Evolutionary conservation across 495 filamentous ascomycete genomes (phyloP), one percentile per base, ranked within the genome.

Genomic region (Xylaria intraflava): DNA sequence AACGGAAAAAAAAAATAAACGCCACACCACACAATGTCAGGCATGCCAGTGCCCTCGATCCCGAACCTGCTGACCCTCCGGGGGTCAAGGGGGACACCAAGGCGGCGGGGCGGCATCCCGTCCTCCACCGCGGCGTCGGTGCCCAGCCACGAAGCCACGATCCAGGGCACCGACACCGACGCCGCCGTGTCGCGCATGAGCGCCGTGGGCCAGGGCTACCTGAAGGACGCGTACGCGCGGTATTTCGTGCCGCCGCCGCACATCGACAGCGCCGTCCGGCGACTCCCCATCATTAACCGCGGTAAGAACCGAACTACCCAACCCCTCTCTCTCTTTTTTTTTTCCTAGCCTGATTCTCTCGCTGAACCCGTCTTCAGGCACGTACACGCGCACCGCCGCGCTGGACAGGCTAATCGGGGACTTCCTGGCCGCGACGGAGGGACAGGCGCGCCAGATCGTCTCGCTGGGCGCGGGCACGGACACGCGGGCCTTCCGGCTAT

Each of bases 401-500:
- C 86, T 98, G 64, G 91, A 97, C 70, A 71, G 69, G 35, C 81
- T 98, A 22, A 82, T 97, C 52, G 65, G 78, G 23, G 66, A 67
- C 30, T 97, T 96, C 65, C 78, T 97, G 43, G 52, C 62, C 24
- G 58, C 47, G 38, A 70, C 66, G 26, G 47, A 53, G 20, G 65
- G 55, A 45, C 67, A 56, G 40, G 66, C 51, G 43, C 89, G 86
- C 62, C 93, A 98, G 62, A 92, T 98, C 46, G 81, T 97, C 49
- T 96, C 90, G 2, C 81, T 98, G 1, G 93, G 94, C 41, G 93
- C 93, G 20, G 93, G 93, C 16, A 90, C 92, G 6, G 93, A 98
- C 61, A 98, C 93, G 7, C 81, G 93, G 17, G 83, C 80, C 60
- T 88, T 95, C 56, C 84, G 89, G 20, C 74, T 91, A 38, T 71